Percentiles rank a stretch among this genome's conserved stretches.
phyloP scores from a whole-genome alignment of 352 stramenopile genomes.

The Phytopythium mirpurense region DNA sequence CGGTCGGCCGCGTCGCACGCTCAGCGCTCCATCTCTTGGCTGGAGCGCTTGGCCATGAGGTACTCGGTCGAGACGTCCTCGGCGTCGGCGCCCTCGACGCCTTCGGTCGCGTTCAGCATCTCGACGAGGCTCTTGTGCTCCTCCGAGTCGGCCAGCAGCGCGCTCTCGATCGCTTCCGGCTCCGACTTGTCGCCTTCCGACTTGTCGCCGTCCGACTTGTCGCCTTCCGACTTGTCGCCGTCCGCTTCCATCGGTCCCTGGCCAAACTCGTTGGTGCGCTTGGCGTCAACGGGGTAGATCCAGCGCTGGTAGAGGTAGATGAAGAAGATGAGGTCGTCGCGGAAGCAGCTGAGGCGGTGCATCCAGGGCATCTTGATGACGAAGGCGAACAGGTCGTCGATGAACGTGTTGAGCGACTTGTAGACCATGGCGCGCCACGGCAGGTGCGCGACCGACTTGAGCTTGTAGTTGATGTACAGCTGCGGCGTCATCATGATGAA shows the following conservation, averaged over 20 bases:
- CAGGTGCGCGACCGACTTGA: slow-evolving; percentile 95
- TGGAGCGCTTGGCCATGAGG: slow-evolving; percentile 41
- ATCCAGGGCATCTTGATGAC: slow-evolving; percentile 95
- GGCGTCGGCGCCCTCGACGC: slow-evolving; percentile 9
- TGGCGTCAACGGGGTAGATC: slow-evolving; percentile 93
- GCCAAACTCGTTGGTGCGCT: slow-evolving; percentile 92
- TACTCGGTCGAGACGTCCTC: slow-evolving; percentile 42
- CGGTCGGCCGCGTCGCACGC: too few species aligned
- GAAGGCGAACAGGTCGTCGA: slow-evolving; percentile 91
- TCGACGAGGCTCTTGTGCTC: slow-evolving; percentile 6
- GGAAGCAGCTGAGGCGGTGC: slow-evolving; percentile 97
- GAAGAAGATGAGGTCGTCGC: slow-evolving; percentile 99
- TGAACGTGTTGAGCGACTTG: slow-evolving; percentile 96
- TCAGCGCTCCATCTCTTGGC: slow-evolving; percentile 29
- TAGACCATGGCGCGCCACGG: slow-evolving; percentile 98
- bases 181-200: slow-evolving; percentile 10
- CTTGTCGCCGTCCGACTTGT: slow-evolving; percentile 9
- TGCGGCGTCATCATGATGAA: slow-evolving; percentile 99
- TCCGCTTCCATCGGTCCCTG: slow-evolving; percentile 68
- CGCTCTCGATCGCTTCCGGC: slow-evolving; percentile 17
- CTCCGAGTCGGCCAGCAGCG: slow-evolving; percentile 6
- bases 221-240: too few species aligned
- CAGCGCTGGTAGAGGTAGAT: slow-evolving; percentile 99
- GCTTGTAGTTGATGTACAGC: slow-evolving; percentile 98
- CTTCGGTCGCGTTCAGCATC: slow-evolving; percentile 10